Percentiles rank a stretch among this genome's conserved stretches.
These are phyloP conservation scores for Penicillium verrucosum DNA, from an alignment of 2,329 filamentous ascomycete species.

Conservation along the genomic window DNA sequence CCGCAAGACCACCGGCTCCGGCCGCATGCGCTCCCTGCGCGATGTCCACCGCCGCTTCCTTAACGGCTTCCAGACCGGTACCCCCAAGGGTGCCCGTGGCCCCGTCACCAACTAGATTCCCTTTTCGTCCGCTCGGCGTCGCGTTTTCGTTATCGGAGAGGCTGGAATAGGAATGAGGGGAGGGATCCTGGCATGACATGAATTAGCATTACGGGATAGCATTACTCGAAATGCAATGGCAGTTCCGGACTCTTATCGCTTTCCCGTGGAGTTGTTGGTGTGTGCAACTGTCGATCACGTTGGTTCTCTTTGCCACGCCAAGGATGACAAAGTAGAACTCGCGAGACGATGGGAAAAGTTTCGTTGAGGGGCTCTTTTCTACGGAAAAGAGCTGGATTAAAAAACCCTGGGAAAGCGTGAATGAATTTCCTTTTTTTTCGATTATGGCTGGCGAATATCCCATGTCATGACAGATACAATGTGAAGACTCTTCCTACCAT, in stretches of 20 bases:
- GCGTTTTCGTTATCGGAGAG: conserved; percentile 39
- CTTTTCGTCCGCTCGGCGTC: conserved; percentile 32
- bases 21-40: conserved; percentile 94
- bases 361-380: conserved; percentile 26
- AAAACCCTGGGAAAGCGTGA: conserved; percentile 33
- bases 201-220: conserved; percentile 36
- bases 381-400: conserved; percentile 24
- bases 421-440: conserved; percentile 40
- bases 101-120: conserved; percentile 47
- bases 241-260: conserved; percentile 33
- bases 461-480: conserved; percentile 37
- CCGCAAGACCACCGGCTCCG: conserved; percentile 98
- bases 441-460: conserved; percentile 41
- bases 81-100: conserved; percentile 78
- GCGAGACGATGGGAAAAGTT: conserved; percentile 28
- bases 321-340: conserved; percentile 18
- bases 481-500: conserved; percentile 35
- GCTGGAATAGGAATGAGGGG: conserved; percentile 32
- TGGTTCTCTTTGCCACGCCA: conserved; percentile 29
- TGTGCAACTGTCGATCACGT: conserved; percentile 31
- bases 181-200: conserved; percentile 38
- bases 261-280: conserved; percentile 39
- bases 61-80: conserved; percentile 94
- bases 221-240: conserved; percentile 34
- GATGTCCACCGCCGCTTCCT: conserved; percentile 87